Percentiles rank a stretch among this genome's conserved stretches.
phyloP scores from a whole-genome alignment of 345 rosid genomes.

The Jatropha curcas region DNA sequence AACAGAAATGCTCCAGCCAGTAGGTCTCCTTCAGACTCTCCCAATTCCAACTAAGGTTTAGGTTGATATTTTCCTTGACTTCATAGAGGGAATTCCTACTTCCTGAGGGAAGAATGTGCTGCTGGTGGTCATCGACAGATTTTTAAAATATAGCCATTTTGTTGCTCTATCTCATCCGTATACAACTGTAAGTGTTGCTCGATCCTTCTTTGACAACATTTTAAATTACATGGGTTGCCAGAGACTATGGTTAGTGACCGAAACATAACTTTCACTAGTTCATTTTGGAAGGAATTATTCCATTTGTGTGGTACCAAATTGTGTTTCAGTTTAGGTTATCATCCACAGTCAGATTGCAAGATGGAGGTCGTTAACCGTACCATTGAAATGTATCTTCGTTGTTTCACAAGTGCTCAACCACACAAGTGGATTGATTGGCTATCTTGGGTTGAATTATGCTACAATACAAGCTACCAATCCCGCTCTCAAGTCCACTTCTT shows the following conservation, averaged over 20 bases:
- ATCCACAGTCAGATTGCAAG: background rate
- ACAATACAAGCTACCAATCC: background rate
- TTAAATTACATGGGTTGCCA: background rate
- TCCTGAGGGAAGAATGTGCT: no score
- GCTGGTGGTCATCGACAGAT: no score
- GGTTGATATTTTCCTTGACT: no score
- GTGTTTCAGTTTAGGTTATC: background rate
- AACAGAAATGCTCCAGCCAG: no score
- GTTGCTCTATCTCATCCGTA: background rate
- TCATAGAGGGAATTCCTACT: no score
- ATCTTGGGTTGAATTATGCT: background rate
- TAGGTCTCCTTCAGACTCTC: no score
- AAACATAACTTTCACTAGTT: background rate
- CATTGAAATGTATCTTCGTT: background rate
- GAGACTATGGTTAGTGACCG: background rate
- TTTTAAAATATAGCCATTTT: no score
- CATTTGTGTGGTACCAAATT: background rate
- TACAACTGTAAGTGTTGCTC: background rate
- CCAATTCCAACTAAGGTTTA: no score
- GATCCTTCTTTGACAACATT: background rate
- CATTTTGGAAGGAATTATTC: background rate
- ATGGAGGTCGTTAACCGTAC: background rate
- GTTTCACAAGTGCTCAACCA: background rate
- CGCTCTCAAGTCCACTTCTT: background rate
- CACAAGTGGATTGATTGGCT: background rate